These are phyloP conservation scores for Salix exigua DNA, from an alignment of 345 rosid genomes.

Conservation along the genomic window DNA sequence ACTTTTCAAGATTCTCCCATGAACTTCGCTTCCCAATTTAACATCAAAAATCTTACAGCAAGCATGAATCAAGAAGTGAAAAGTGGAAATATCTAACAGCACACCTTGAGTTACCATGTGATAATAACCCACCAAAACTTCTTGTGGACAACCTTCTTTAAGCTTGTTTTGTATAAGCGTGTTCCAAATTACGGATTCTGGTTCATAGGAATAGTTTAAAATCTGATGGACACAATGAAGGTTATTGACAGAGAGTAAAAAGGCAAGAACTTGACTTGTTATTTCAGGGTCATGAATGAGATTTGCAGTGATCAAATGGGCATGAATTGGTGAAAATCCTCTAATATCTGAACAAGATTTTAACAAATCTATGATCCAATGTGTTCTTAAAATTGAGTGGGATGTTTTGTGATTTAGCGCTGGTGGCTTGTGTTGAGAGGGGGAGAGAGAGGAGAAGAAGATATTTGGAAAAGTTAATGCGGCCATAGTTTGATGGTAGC, in stretches of 20 bases:
- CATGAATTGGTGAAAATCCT: slow-evolving; percentile 1
- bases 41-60: neutral
- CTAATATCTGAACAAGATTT: slow-evolving; percentile 1
- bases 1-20: slow-evolving; percentile 14
- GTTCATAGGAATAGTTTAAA: neutral
- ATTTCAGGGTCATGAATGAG: neutral
- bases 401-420: neutral
- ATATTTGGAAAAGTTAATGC: neutral
- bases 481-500: neutral
- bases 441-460: neutral
- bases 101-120: slow-evolving; percentile 8
- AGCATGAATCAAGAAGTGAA: slow-evolving; percentile 10
- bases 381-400: neutral
- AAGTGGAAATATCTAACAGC: neutral
- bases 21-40: slow-evolving; percentile 1
- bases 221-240: neutral
- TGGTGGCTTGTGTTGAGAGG: neutral
- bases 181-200: slow-evolving; percentile 2
- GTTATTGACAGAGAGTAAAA: neutral
- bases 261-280: neutral
- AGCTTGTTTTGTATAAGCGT: slow-evolving; percentile 1
- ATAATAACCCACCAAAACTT: neutral
- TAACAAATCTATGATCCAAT: neutral
- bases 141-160: neutral
- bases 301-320: slow-evolving; percentile 5